These are phyloP conservation scores for Gossypium gossypioides DNA, from an alignment of 441 rosid species.

Conservation along the genomic window DNA sequence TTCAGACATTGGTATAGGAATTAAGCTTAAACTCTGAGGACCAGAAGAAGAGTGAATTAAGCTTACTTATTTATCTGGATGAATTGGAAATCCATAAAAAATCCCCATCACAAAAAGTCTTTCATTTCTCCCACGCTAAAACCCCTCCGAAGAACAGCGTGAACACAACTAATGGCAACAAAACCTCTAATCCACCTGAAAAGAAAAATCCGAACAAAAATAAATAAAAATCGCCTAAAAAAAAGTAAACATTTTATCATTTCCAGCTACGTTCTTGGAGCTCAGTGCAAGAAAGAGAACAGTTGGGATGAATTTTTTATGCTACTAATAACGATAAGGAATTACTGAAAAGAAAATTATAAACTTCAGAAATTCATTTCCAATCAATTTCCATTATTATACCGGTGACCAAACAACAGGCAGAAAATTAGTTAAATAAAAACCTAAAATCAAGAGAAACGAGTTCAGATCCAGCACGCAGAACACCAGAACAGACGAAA, in stretches of 20 bases:
- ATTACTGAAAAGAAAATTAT: not conserved
- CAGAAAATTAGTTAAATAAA: not conserved
- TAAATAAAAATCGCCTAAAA: not conserved
- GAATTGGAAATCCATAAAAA: constrained; percentile 85
- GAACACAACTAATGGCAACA: constrained; percentile 27
- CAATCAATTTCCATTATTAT: not conserved
- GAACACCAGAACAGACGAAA: not conserved
- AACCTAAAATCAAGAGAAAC: not conserved
- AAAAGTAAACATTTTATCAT: not conserved
- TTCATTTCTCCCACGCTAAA: constrained; percentile 20
- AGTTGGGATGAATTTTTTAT: not conserved
- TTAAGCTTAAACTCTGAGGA: not conserved
- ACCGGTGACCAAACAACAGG: not conserved
- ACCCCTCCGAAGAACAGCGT: constrained; percentile 2
- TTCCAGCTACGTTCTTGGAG: not conserved
- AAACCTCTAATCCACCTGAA: constrained; percentile 23
- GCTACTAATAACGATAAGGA: not conserved
- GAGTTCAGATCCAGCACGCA: constrained; percentile 14
- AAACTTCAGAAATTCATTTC: not conserved
- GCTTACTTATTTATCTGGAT: constrained; percentile 75
- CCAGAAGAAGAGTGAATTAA: constrained; percentile 6
- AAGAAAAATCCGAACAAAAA: not conserved
- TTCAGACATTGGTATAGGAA: not conserved
- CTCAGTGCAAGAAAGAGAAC: not conserved
- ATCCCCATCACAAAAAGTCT: constrained; percentile 45